Evolutionary conservation across 179 eudicot species (phyloP), one percentile per base, ranked within the genome.

Genomic region (Corrigiola litoralis): DNA sequence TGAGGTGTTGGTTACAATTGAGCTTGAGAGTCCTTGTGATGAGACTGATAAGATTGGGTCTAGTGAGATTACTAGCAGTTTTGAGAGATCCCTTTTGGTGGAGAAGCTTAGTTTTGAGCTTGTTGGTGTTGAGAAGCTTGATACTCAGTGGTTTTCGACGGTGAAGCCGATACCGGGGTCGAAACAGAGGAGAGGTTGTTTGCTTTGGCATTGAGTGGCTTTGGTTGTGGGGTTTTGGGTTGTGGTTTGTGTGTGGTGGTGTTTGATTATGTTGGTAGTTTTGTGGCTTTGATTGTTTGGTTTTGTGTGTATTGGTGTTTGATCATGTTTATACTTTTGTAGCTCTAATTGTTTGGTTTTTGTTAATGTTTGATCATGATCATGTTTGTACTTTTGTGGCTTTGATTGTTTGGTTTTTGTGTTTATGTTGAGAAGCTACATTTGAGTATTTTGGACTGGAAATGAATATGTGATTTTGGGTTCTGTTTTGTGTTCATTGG

Each of bases 101-200:
- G 89, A 94, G 38, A 77, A 64, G 45, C 81, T 94, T 31, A 69
- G 76, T 71, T 90, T 90, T 62, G 99, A 94, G 72, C 75, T 86
- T 18, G 83, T 77, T 71, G 99, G 99, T 51, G 78, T 90, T 48
- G 89, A 94, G 80, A 94, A 94, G 81, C 70, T 90, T 70, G 97
- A 94, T 61, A 69, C 86, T 63, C 96, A 90, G 57, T 94, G 99
- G 99, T 94, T 94, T 66, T 65, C 72, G 11, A 71, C 92, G 32
- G 90, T 80, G 8, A 92, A 87, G 55, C 70, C 90, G 21, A 18
- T 56, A 50, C 63, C 88, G 7, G 87, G 82, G 21, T 75, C 77
- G 4, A 87, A 78, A 68, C 86, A 75, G 29, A 78, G 82, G 46
- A 78, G 88, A 83, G 98, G 98, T 92, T 46, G 55, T 23, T 36